Base-by-base conservation (phyloP, 1,284 basidiomycete species). In the Ceratorhiza oryzae-sativae region DNA sequence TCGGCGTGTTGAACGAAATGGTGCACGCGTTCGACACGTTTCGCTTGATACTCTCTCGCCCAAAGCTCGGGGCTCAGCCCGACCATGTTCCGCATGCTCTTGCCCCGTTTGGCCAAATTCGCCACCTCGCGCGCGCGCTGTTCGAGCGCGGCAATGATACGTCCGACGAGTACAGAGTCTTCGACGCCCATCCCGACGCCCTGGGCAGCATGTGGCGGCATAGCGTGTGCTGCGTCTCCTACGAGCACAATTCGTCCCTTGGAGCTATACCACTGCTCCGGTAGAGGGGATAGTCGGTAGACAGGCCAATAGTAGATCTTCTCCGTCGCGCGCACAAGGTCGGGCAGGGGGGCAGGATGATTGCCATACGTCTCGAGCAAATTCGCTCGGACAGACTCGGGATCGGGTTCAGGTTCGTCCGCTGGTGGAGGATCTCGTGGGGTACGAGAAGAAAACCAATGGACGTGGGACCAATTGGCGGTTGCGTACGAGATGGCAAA, bases 261-360 rank as follows among this genome's bases (percentile, higher is more conserved):
- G 10, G 71, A 36, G 42, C 71, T 72, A 39, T 63, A 72, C 71
- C 59, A 72, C 5, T 25, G 41, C 13, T 65, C 60, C 1, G 71
- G 71, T 27, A 72, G 46, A 6, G 71, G 71, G 10, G 42, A 8
- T 20, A 72, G 61, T 15, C 71, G 71, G 39, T 23, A 72, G 13
- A 72, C 71, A 32, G 71, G 71, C 71, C 71, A 72, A 42, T 72
- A 72, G 71, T 63, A 72, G 51, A 72, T 72, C 15, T 65, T 48
- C 9, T 72, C 71, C 10, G 71, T 72, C 42, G 60, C 59, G 15
- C 49, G 41, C n/a, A 72, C 32, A 30, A 72, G 71, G 23, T 65
- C 53, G 20, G 71, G 71, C 10, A 72, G 46, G 0, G 71, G 71
- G 15, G 59, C 60, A 20, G 71, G 71, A 39, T 63, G 61, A 6